A percentile compares a stretch with the other conserved stretches of the same genome.
These are phyloP conservation scores for Solanum chiquidenum DNA, from an alignment of 257 asterid species.

Conservation along the genomic window DNA sequence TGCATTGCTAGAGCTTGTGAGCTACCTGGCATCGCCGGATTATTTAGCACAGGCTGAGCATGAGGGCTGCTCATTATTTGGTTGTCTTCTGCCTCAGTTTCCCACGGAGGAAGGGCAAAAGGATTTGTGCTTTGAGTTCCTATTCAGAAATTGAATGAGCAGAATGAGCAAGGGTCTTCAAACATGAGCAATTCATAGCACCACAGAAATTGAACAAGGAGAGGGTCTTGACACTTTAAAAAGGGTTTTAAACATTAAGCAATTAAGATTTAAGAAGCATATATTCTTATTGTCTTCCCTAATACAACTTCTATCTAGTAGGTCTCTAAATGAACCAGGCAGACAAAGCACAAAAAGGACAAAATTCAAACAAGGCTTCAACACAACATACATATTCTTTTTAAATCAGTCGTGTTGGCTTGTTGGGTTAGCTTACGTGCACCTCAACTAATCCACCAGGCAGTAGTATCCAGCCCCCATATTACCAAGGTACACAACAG, in stretches of 20 bases:
- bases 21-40: not conserved
- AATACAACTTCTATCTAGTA: not conserved
- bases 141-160: conserved; percentile 5
- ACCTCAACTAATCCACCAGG: not conserved
- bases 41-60: not conserved
- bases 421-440: not conserved
- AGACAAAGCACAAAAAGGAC: not conserved
- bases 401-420: not conserved
- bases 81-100: conserved; percentile 40
- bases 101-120: conserved; percentile 97
- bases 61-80: conserved; percentile 15
- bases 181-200: not conserved
- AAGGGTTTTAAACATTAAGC: not conserved
- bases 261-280: not conserved
- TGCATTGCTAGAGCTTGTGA: not conserved
- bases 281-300: not conserved
- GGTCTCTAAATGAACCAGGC: not conserved
- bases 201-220: not conserved
- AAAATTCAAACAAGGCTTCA: not conserved
- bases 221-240: not conserved
- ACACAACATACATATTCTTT: not conserved
- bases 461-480: not conserved
- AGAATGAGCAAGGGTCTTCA: not conserved
- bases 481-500: not conserved
- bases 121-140: conserved; percentile 42